These are phyloP conservation scores for Clonostachys rosea DNA, from an alignment of 2,329 filamentous ascomycete species.

Conservation along the genomic window DNA sequence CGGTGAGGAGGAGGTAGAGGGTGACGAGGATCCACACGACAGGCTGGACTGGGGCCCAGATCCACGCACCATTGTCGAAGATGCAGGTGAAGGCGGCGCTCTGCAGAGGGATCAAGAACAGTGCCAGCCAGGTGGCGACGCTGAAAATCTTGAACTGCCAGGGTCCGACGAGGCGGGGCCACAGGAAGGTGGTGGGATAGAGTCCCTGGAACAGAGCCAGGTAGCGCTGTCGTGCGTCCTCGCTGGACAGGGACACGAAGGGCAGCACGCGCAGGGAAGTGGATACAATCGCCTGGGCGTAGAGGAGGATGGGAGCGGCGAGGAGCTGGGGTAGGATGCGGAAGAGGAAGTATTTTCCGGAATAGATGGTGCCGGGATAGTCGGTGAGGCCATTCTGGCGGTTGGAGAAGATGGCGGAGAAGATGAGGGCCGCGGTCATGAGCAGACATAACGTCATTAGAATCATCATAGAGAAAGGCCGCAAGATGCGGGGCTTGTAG, in stretches of 20 bases:
- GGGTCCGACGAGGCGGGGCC: slow-evolving; percentile 56
- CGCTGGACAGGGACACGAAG: slow-evolving; percentile 71
- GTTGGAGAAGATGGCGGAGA: slow-evolving; percentile 66
- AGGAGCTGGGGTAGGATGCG: slow-evolving; percentile 78
- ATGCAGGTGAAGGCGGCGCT: slow-evolving; percentile 70
- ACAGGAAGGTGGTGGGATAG: slow-evolving; percentile 64
- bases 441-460: slow-evolving; percentile 59
- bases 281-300: slow-evolving; percentile 69
- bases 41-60: slow-evolving; percentile 74
- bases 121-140: slow-evolving; percentile 69
- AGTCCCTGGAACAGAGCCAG: slow-evolving; percentile 65
- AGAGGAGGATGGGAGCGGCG: slow-evolving; percentile 67
- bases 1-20: slow-evolving; percentile 64
- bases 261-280: slow-evolving; percentile 75
- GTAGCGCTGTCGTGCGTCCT: slow-evolving; percentile 52
- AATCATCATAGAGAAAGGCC: slow-evolving; percentile 56
- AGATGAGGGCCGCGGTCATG: slow-evolving; percentile 69
- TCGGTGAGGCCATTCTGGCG: slow-evolving; percentile 59
- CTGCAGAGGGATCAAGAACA: slow-evolving; percentile 77
- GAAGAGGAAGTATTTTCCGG: slow-evolving; percentile 77
- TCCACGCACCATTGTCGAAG: slow-evolving; percentile 57
- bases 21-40: slow-evolving; percentile 74
- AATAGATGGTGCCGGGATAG: slow-evolving; percentile 64
- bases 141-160: slow-evolving; percentile 62
- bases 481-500: slow-evolving; percentile 69